Base-by-base conservation (phyloP, 768 basidiomycete species). In the Tulasnella sp. region DNA sequence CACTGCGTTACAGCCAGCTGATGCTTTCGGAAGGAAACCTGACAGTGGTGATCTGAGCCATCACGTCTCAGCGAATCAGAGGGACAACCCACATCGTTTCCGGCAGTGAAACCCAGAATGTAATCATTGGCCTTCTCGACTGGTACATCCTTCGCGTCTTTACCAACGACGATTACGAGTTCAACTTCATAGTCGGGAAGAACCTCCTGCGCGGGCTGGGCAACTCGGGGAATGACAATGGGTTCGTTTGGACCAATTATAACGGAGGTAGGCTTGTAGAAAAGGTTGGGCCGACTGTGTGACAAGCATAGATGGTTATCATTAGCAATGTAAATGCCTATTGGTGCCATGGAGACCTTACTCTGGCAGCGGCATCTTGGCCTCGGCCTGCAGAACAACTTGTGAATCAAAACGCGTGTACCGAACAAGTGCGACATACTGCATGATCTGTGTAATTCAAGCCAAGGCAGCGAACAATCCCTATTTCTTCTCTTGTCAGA, bases 361-460 rank as follows among this genome's bases (percentile, higher is more conserved):
- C 93, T 87, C 85, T 24, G 93, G 93, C 82, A 88, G 87, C 19
- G 89, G 84, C 82, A 94, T 84, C 40, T 90, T 91, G 0, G 91
- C 87, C 85, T 94, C 93, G 1, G 89, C 90, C 92, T 93, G 79
- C n/a, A 52, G 12, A 58, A 38, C 8, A 42, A 38, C 48, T 14
- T 18, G 44, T 19, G 44, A 72, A 38, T 21, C 14, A 19, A 73
- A 44, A 16, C n/a, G n/a, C 19, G 34, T 79, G 16, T 19, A 34
- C 44, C 39, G 38, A n/a, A 2, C 34, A n/a, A 44, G 8, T 19
- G 71, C 27, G 34, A 73, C 81, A 46, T 87, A 89, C 94, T 9
- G 94, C 94, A 86, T 95, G 93, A 82, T 94, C 93, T n/a, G 89
- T 88, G 83, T 95, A 95, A 84, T 95, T 95, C 73, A 95, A 85